Evolutionary conservation across 2,329 filamentous ascomycete genomes (phyloP).

Genomic region (Alternaria gansuensis): DNA sequence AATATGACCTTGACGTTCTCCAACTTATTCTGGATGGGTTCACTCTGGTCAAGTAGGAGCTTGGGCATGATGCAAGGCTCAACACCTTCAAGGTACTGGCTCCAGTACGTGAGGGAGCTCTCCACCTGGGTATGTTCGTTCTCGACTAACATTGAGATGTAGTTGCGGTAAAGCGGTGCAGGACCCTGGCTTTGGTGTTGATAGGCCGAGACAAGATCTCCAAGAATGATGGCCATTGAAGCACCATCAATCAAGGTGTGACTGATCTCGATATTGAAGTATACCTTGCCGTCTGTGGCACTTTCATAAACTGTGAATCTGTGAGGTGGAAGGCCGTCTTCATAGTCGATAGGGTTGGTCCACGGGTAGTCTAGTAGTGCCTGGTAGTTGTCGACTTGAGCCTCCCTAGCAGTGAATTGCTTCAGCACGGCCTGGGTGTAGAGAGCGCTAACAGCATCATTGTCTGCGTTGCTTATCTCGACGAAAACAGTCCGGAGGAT

Average conservation of each 20-base stretch:
- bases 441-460: too few species aligned
- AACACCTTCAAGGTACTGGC: conserved; percentile 47
- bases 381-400: too few species aligned
- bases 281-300: conserved; percentile 32
- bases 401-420: background rate
- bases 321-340: too few species aligned
- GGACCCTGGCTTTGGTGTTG: conserved; percentile 29
- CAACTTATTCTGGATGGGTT: background rate
- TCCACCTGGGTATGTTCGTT: conserved; percentile 23
- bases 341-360: too few species aligned
- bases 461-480: background rate
- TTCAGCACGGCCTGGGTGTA: conserved; percentile 24
- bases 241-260: conserved; percentile 60
- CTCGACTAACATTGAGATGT: conserved; percentile 41
- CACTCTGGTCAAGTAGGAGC: background rate
- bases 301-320: too few species aligned
- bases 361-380: too few species aligned
- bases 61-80: conserved; percentile 53
- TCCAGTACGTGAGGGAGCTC: conserved; percentile 52
- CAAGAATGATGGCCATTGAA: conserved; percentile 57
- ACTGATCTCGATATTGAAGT: conserved; percentile 58
- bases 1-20: background rate
- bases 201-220: conserved; percentile 56
- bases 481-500: conserved; percentile 27
- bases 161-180: conserved; percentile 21